Evolutionary conservation across 192 early-diverging fungal species (phyloP), one percentile per base, ranked within the genome.

Genomic region (Coemansia umbellata): DNA sequence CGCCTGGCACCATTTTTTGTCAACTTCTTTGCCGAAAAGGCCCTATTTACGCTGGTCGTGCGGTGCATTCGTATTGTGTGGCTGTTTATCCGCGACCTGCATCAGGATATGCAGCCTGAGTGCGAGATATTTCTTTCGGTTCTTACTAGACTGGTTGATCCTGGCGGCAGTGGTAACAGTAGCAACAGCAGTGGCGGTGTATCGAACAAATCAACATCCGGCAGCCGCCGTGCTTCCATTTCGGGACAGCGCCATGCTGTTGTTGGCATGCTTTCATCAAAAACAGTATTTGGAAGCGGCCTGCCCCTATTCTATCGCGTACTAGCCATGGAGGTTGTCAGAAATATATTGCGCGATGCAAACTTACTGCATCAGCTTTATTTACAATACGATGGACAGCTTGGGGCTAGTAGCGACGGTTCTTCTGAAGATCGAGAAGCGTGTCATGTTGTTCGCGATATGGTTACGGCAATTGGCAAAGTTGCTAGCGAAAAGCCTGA

Each of bases 71-170:
- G 93, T 21, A 77, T 95, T 0, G 85, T 91, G 6, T 82, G 86
- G 55, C 82, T 87, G 24, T 80, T 94, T 31, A 80, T 95, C 31
- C 87, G 87, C 49, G 80, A 70, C 22, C 31, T 85, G 40, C 64
- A 66, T 41, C 31, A 11, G 21, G 45, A 60, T 5, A 39, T 76
- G 39, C 14, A 21, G 2, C 88, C 91, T 51, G 93, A 96, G 58
- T 94, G 92, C 78, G 96, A 99, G 68, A 89, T 97, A 27, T 93
- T 97, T 51, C 60, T 99, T 24, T 86, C 89, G 5, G 86, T 99
- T 75, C 82, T 93, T 51, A 82, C 87, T 30, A 86, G 90, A 53
- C 78, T 93, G 18, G 47, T 93, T 23, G 92, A 91, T 22, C 81
- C 89, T 2, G 90, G 91, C 37, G 80, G 83, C 15, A 18, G 35